phyloP scores from a whole-genome alignment of 2,329 filamentous ascomycete species.

The Phyllosticta citriasiana region DNA sequence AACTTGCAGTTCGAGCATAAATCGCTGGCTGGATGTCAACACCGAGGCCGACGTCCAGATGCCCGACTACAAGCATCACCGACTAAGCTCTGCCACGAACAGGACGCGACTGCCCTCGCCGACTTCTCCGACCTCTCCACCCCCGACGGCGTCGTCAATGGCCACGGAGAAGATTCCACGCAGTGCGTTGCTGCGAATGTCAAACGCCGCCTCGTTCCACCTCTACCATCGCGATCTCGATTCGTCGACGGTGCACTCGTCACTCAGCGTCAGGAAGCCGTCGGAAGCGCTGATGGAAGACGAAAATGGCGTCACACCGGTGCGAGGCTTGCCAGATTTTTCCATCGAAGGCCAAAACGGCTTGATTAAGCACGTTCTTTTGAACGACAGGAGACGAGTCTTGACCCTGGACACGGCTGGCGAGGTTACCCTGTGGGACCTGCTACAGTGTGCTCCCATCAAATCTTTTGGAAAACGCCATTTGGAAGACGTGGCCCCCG shows the following conservation, averaged over 20 bases:
- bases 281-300: conserved; percentile 45
- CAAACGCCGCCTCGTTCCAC: conserved; percentile 72
- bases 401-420: conserved; percentile 90
- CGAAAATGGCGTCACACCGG: conserved; percentile 33
- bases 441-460: conserved; percentile 79
- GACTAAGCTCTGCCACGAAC: conserved; percentile 39
- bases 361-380: conserved; percentile 80
- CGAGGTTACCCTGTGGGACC: conserved; percentile 90
- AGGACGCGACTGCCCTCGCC: conserved; percentile 31
- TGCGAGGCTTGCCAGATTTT: conserved; percentile 36
- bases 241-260: conserved; percentile 40
- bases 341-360: conserved; percentile 88
- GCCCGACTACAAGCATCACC: conserved; percentile 38
- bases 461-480: conserved; percentile 90
- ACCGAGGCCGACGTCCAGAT: conserved; percentile 59
- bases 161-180: conserved; percentile 60
- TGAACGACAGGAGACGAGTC: conserved; percentile 83
- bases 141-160: conserved; percentile 23
- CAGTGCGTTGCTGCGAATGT: conserved; percentile 70
- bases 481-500: conserved; percentile 79
- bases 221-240: conserved; percentile 48
- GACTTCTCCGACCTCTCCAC: conserved; percentile 25
- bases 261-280: conserved; percentile 44
- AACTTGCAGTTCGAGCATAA: conserved; percentile 82
- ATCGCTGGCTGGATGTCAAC: conserved; percentile 81